These are phyloP conservation scores for Dissophora globulifera DNA, from an alignment of 192 early-diverging fungal genomes.

Conservation along the genomic window DNA sequence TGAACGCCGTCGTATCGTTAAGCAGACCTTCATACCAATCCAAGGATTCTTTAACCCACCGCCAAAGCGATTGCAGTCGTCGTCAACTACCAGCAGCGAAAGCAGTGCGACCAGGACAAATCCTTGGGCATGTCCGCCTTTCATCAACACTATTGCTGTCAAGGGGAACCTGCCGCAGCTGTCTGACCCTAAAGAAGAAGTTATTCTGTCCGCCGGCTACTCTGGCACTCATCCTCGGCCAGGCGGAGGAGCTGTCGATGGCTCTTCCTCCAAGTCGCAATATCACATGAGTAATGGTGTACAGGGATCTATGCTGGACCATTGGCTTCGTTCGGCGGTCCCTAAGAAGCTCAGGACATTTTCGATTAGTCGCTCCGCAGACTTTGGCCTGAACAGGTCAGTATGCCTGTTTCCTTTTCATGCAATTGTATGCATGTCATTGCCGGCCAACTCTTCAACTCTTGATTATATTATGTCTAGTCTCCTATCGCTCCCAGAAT, in stretches of 20 bases:
- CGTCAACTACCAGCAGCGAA: background rate
- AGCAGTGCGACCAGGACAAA: background rate
- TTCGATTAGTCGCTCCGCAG: slow-evolving; percentile 8
- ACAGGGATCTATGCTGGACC: slow-evolving; percentile 19
- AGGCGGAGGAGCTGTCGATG: background rate
- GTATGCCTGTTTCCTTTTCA: background rate
- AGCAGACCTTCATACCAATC: slow-evolving; percentile 17
- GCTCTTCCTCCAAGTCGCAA: background rate
- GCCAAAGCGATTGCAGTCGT: background rate
- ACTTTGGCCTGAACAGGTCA: slow-evolving; percentile 30
- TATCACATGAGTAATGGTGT: slow-evolving; percentile 6
- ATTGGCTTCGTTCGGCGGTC: slow-evolving; percentile 22
- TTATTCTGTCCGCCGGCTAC: background rate
- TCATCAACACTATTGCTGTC: slow-evolving; percentile 12
- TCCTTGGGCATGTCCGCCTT: slow-evolving; percentile 26
- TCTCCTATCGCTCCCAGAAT: slow-evolving; percentile 6
- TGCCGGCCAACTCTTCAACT: no score
- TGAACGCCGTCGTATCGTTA: slow-evolving; percentile 16
- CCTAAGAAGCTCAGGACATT: slow-evolving; percentile 13
- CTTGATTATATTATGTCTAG: background rate
- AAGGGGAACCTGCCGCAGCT: slow-evolving; percentile 1
- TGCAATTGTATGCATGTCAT: background rate
- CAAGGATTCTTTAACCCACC: slow-evolving; percentile 10
- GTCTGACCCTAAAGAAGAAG: slow-evolving; percentile 16
- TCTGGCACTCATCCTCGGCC: slow-evolving; percentile 6